Percentiles rank a stretch among this genome's conserved stretches.
Evolutionary conservation across 192 early-diverging fungal genomes (phyloP).

Genomic region (Podila horticola): DNA sequence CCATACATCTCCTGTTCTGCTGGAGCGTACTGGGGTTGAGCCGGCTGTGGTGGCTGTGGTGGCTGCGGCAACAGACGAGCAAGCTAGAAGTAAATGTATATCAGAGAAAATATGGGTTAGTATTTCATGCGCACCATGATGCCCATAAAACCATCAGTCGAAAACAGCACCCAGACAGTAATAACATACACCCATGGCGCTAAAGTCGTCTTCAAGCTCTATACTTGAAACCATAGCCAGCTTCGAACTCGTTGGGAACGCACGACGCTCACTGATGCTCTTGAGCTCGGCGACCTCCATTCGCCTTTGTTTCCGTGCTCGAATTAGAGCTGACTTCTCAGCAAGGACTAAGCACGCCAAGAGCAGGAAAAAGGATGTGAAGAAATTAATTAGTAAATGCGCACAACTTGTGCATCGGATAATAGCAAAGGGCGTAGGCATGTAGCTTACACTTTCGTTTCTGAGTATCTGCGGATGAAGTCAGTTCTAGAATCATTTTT

Average conservation of each 20-base stretch:
- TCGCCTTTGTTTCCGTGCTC: slow-evolving; percentile 47
- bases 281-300: slow-evolving; percentile 54
- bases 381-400: not conserved
- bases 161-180: not conserved
- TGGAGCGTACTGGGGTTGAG: not conserved
- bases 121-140: too few species aligned
- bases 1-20: not conserved
- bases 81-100: slow-evolving; percentile 9
- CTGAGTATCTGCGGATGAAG: slow-evolving; percentile 15
- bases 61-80: slow-evolving; percentile 12
- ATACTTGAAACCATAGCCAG: slow-evolving; percentile 15
- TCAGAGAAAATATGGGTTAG: not conserved
- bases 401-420: too few species aligned
- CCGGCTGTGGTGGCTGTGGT: not conserved
- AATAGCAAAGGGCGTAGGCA: not conserved
- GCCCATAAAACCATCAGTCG: too few species aligned
- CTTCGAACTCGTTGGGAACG: slow-evolving; percentile 54
- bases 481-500: slow-evolving; percentile 29
- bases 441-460: slow-evolving; percentile 28
- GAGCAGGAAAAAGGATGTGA: not conserved
- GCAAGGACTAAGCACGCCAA: slow-evolving; percentile 10
- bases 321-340: slow-evolving; percentile 45
- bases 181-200: slow-evolving; percentile 52
- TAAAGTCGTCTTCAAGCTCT: slow-evolving; percentile 58
- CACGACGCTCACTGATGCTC: slow-evolving; percentile 46